Evolutionary conservation across 2,329 filamentous ascomycete genomes (phyloP), one percentile per base, ranked within the genome.

Genomic region (Sporothrix protearum): DNA sequence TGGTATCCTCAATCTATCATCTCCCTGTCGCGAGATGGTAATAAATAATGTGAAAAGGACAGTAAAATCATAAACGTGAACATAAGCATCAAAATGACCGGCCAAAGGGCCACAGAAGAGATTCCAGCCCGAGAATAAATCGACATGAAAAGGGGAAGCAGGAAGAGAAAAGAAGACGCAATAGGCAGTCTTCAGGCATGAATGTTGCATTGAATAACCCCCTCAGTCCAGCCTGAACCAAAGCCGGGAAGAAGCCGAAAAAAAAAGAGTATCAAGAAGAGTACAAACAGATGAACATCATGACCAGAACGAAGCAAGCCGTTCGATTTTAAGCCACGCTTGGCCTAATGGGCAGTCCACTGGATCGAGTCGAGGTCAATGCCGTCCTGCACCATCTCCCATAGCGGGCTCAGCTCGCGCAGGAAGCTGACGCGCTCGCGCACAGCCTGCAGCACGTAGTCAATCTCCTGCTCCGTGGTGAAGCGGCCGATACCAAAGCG

Each of bases 331-430:
- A 9, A 0, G 51, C 36, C 19, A n/a, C 8, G 30, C 19, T 19
- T 22, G 5, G 28, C 49, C 55, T 71, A 98, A 82, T 99, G 96
- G 84, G 97, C 94, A 80, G 92, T 97, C 96, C 96, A 99, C 83
- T 99, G 91, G 78, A 99, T 99, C 57, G 93, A 97, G 82, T 96
- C 92, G 76, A 99, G 83, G 79, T 97, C 96, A 75, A 99, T 88
- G 19, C 96, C 96, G 81, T 99, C 96, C 83, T 99, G 96, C 14
- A 99, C 96, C 75, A 99, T 83, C 82, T 99, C 96, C 96, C 96
- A 99, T 71, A 99, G 83, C 51, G 96, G 96, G 80, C 94, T 97
- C 76, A 99, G 85, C 83, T 99, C 96, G 77, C 96, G 89, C 77
- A 99, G 84, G 85, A 98, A 98, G 19, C 89, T 91, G 57, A 99